Evolutionary conservation across 2,329 filamentous ascomycete species (phyloP).

Genomic region (Penicillium sclerotiorum): DNA sequence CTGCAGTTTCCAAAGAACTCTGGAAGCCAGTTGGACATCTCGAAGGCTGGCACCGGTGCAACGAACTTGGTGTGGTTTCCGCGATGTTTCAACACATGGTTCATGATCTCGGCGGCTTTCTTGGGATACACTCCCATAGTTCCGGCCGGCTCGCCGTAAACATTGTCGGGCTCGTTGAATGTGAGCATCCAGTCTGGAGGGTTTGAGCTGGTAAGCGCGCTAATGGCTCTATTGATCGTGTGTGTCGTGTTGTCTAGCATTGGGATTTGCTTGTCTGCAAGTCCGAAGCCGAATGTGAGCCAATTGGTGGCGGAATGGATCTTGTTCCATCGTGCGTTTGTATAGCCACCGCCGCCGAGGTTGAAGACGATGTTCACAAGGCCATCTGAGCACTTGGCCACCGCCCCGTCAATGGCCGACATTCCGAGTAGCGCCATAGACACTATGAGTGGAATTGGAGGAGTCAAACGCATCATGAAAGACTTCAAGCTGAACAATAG

Average conservation of each 20-base stretch:
- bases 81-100: neutral
- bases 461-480: neutral
- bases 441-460: neutral
- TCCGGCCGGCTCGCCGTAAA: neutral
- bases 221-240: neutral
- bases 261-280: slow-evolving; percentile 1
- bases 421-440: neutral
- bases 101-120: neutral
- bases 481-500: neutral
- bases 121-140: neutral
- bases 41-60: slow-evolving; percentile 1
- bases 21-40: slow-evolving; percentile 1
- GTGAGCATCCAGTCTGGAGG: slow-evolving; percentile 1
- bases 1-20: slow-evolving; percentile 4
- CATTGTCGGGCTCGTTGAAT: slow-evolving; percentile 2
- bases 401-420: neutral
- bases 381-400: slow-evolving; percentile 1
- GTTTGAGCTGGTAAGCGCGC: neutral
- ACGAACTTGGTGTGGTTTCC: slow-evolving; percentile 1
- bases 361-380: slow-evolving; percentile 6
- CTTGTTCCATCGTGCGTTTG: neutral
- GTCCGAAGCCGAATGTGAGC: neutral
- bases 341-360: neutral
- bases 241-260: neutral
- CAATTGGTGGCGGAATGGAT: neutral